A percentile compares a stretch with the other conserved stretches of the same genome.
These are phyloP conservation scores for Cinchona pubescens DNA, from an alignment of 257 asterid genomes.

Conservation along the genomic window DNA sequence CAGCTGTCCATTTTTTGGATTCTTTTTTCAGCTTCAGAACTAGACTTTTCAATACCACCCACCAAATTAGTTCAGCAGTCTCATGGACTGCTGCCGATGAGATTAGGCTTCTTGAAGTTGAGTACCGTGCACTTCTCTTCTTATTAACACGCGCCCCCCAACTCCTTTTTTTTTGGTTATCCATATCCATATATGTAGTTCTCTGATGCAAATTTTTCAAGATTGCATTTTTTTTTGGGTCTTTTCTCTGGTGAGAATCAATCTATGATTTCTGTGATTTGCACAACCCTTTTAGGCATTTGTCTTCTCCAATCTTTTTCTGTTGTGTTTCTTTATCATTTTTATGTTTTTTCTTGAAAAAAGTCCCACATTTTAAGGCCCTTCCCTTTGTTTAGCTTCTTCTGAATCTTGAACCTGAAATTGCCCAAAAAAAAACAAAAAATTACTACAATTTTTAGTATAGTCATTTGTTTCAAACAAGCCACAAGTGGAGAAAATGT, in stretches of 20 bases:
- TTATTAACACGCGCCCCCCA: not conserved
- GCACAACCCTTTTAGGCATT: constrained; percentile 22
- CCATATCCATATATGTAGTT: constrained; percentile 3
- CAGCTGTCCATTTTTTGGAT: constrained; percentile 13
- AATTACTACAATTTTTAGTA: not conserved
- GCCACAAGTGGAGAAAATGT: constrained; percentile 19
- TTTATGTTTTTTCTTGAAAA: constrained; percentile 50
- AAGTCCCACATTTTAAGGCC: not conserved
- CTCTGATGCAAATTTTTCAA: not conserved
- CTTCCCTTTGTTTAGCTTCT: not conserved
- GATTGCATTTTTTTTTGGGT: not conserved
- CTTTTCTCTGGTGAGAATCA: constrained; percentile 14
- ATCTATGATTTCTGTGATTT: constrained; percentile 29
- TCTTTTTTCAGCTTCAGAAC: constrained; percentile 2
- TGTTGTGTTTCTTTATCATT: constrained; percentile 69
- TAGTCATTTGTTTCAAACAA: not conserved
- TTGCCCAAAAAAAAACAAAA: not conserved
- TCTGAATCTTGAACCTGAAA: not conserved
- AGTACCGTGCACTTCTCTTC: constrained; percentile 23
- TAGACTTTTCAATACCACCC: not conserved
- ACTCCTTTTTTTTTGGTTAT: not conserved
- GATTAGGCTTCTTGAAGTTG: constrained; percentile 11
- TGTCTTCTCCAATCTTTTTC: constrained; percentile 63
- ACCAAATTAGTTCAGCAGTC: not conserved
- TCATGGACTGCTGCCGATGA: too few species aligned